Evolutionary conservation across 257 asterid species (phyloP).

Genomic region (Hygrophila difformis): DNA sequence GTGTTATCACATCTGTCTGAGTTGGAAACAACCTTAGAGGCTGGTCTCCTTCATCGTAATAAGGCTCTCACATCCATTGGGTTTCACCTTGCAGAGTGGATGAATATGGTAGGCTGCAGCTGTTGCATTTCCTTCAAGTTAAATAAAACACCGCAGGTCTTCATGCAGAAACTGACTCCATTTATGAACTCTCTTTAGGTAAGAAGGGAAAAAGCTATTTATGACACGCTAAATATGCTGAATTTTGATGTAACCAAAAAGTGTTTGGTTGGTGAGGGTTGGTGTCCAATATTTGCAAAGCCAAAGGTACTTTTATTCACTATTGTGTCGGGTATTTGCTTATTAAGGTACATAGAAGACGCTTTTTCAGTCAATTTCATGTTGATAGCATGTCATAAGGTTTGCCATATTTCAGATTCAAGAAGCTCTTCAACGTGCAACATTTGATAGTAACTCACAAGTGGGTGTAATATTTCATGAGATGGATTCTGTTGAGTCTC

Average conservation of each 20-base stretch:
- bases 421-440: conserved; percentile 90
- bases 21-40: conserved; percentile 83
- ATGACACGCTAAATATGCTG: conserved; percentile 87
- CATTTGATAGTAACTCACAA: conserved; percentile 90
- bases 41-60: conserved; percentile 80
- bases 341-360: no score
- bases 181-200: conserved; percentile 48
- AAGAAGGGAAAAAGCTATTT: conserved; percentile 90
- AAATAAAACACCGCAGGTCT: conserved; percentile 6
- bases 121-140: conserved; percentile 8
- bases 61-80: conserved; percentile 74
- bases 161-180: conserved; percentile 19
- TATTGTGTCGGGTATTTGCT: conserved; percentile 13
- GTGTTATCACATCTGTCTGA: conserved; percentile 82
- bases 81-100: conserved; percentile 76
- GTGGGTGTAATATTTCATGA: conserved; percentile 87
- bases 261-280: conserved; percentile 98
- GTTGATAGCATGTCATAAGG: no score
- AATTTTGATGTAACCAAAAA: no score
- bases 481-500: conserved; percentile 78
- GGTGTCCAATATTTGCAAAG: conserved; percentile 95
- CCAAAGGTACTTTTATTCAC: conserved; percentile 40
- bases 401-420: no score
- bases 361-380: no score
- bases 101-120: conserved; percentile 43